A percentile compares a stretch with the other conserved stretches of the same genome.
Conservation (phyloP, 176 grass and related monocot species). For the Triticum urartu region DNA sequence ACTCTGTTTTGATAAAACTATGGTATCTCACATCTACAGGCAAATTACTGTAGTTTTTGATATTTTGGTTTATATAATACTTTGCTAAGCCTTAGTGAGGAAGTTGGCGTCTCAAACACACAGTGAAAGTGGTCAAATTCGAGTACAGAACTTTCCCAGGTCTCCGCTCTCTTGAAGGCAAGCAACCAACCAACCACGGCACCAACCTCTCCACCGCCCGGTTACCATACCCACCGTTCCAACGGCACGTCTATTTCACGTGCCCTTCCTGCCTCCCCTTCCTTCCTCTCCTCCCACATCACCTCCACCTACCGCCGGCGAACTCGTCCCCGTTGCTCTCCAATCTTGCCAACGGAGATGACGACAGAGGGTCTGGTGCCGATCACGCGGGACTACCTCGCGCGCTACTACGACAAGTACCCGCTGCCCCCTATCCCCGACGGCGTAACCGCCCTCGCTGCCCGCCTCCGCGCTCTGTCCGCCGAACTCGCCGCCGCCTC, state of each 20-base stretch:
- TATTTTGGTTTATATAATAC: too few relatives aligned
- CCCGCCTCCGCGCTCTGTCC: constrained; percentile 49
- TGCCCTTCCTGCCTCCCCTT: neutral
- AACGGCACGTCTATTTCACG: constrained; percentile 19
- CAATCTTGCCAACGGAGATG: constrained; percentile 39
- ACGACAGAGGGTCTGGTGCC: constrained; percentile 74
- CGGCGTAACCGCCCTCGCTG: constrained; percentile 38
- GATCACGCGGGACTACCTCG: constrained; percentile 84
- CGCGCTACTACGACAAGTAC: constrained; percentile 90
- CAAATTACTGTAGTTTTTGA: too few relatives aligned
- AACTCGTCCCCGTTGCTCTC: neutral
- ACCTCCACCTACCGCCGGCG: neutral
- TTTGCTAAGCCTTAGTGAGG: too few relatives aligned
- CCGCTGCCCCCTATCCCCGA: constrained; percentile 50
- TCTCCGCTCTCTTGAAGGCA: neutral
- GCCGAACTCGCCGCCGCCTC: constrained; percentile 43
- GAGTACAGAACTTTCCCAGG: neutral
- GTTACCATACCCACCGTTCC: constrained; percentile 29
- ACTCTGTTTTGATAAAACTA: too few relatives aligned
- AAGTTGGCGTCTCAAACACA: too few relatives aligned
- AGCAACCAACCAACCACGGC: constrained; percentile 17
- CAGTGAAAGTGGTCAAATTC: too few relatives aligned
- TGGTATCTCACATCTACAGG: too few relatives aligned
- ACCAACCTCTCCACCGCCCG: neutral
- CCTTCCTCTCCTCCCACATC: neutral